A percentile compares a stretch with the other conserved stretches of the same genome.
Conservation (phyloP, 306 rosid genomes). For the Prinsepia uniflora region DNA sequence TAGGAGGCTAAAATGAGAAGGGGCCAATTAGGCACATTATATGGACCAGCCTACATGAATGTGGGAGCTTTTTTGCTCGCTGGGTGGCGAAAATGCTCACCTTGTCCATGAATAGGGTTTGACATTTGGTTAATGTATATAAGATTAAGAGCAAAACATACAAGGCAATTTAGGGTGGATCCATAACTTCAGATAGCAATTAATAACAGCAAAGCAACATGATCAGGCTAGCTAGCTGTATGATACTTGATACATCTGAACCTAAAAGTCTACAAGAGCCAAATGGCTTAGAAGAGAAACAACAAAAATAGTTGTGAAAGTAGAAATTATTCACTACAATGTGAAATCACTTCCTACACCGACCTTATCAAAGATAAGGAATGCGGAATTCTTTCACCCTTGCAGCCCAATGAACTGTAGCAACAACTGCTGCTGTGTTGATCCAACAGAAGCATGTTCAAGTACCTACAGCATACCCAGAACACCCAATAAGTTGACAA, state of each 20-base stretch:
- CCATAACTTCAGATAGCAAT: not conserved
- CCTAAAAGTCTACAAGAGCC: not conserved
- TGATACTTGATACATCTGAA: not conserved
- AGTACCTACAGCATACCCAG: constrained; percentile 22
- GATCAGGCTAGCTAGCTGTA: not conserved
- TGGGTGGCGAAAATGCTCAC: not conserved
- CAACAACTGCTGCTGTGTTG: constrained; percentile 13
- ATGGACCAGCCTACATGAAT: not conserved
- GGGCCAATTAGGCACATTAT: not conserved
- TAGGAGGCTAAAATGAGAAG: not conserved
- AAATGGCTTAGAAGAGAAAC: not conserved
- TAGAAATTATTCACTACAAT: constrained; percentile 4
- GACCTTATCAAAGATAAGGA: constrained; percentile 14
- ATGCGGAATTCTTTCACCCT: constrained; percentile 5
- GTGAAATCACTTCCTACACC: constrained; percentile 9
- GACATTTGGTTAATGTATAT: not conserved
- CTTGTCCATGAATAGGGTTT: not conserved
- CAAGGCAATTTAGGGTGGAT: not conserved
- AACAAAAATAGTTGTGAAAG: not conserved
- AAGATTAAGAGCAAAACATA: not conserved
- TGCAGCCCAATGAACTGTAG: constrained; percentile 5
- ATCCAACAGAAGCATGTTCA: constrained; percentile 10
- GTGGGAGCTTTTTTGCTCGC: too few relatives aligned
- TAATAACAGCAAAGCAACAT: not conserved
- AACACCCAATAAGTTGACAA: not conserved